Evolutionary conservation across 331 rosid genomes (phyloP).

Genomic region (Malus hybrid): DNA sequence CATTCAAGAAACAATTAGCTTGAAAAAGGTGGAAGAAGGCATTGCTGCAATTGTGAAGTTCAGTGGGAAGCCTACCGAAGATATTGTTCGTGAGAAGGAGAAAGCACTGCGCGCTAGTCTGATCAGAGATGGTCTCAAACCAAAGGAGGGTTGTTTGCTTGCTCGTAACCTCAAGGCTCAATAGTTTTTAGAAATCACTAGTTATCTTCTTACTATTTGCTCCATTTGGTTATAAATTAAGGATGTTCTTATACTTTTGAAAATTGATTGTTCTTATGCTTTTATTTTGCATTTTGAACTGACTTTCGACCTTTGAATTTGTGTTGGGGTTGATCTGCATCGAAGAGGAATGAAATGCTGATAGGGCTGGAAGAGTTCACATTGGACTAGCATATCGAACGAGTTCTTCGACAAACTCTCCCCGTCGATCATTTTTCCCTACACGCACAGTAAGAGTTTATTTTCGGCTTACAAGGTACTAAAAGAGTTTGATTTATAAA

Average conservation of each 20-base stretch:
- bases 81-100: too few relatives aligned
- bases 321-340: neutral
- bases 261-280: neutral
- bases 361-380: constrained; percentile 46
- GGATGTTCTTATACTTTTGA: neutral
- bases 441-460: neutral
- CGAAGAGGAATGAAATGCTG: constrained; percentile 44
- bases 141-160: constrained; percentile 59
- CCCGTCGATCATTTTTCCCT: neutral
- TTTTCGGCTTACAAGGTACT: neutral
- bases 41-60: too few relatives aligned
- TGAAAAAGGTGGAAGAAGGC: too few relatives aligned
- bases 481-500: too few relatives aligned
- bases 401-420: neutral
- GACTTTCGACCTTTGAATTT: neutral
- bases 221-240: neutral
- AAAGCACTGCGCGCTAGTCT: too few relatives aligned
- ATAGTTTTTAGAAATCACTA: neutral
- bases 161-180: constrained; percentile 33
- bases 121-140: constrained; percentile 53
- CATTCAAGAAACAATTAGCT: too few relatives aligned
- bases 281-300: neutral
- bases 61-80: too few relatives aligned
- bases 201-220: neutral
- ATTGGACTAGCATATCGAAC: constrained; percentile 16